These are phyloP conservation scores for Tetrastigma voinierianum DNA, from an alignment of 164 flowering plant genomes.

Conservation along the genomic window DNA sequence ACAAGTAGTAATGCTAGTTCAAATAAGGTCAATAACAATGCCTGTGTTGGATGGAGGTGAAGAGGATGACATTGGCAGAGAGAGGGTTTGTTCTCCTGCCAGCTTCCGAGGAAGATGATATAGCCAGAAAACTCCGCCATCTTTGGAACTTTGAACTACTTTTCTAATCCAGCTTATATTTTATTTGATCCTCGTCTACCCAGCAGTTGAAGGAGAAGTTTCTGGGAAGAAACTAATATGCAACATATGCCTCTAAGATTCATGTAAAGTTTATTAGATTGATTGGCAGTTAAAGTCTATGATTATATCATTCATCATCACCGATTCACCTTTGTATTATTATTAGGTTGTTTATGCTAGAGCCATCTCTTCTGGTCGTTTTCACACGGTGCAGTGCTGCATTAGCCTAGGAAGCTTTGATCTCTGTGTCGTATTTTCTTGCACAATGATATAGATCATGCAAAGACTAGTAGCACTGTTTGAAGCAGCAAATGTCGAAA, in stretches of 20 bases:
- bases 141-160: not conserved
- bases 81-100: slow-evolving; percentile 49
- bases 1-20: slow-evolving; percentile 98
- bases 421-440: not conserved
- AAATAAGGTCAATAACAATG: slow-evolving; percentile 77
- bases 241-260: slow-evolving; percentile 10
- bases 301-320: slow-evolving; percentile 19
- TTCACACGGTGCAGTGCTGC: slow-evolving; percentile 2
- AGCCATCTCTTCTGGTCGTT: slow-evolving; percentile 9
- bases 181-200: slow-evolving; percentile 9
- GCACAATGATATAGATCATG: not conserved
- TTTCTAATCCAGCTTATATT: slow-evolving; percentile 3
- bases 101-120: slow-evolving; percentile 51
- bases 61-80: slow-evolving; percentile 59
- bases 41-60: slow-evolving; percentile 64
- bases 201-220: slow-evolving; percentile 9
- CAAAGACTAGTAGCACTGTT: not conserved
- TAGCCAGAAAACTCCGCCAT: not conserved
- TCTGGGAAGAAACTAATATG: not conserved
- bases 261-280: slow-evolving; percentile 21
- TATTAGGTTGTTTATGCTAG: slow-evolving; percentile 13
- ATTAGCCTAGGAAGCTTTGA: not conserved
- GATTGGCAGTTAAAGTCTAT: slow-evolving; percentile 11
- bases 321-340: slow-evolving; percentile 14
- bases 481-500: not conserved